A percentile compares a stretch with the other conserved stretches of the same genome.
phyloP scores from a whole-genome alignment of 2,329 filamentous ascomycete species.

The Xylariomycetidae sp. region DNA sequence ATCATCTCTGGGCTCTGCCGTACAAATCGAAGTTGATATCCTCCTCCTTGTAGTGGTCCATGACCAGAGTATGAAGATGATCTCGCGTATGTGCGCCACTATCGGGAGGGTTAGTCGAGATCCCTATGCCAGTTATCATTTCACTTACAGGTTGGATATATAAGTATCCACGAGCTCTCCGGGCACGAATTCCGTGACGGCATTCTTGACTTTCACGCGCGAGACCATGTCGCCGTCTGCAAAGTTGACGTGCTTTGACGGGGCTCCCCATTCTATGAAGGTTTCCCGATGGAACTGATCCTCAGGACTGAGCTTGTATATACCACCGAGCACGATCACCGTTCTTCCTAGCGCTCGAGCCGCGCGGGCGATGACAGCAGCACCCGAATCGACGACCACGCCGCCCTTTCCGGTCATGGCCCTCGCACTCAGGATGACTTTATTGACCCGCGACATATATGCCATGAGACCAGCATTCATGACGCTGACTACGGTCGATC shows the following conservation, averaged over 20 bases:
- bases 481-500: conserved; percentile 78
- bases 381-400: conserved; percentile 79
- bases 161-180: conserved; percentile 73
- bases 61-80: conserved; percentile 68
- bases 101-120: not conserved
- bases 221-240: conserved; percentile 76
- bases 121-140: too few relatives aligned
- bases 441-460: conserved; percentile 92
- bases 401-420: conserved; percentile 86
- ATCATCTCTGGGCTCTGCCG: conserved; percentile 29
- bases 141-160: conserved; percentile 74
- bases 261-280: conserved; percentile 81
- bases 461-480: conserved; percentile 83
- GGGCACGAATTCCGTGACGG: conserved; percentile 77
- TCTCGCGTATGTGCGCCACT: conserved; percentile 45
- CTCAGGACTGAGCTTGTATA: conserved; percentile 91
- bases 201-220: conserved; percentile 71
- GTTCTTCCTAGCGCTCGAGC: conserved; percentile 78
- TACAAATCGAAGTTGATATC: conserved; percentile 60
- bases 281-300: conserved; percentile 79
- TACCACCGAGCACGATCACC: conserved; percentile 82
- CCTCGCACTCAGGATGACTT: conserved; percentile 86
- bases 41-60: conserved; percentile 70
- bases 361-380: conserved; percentile 75
- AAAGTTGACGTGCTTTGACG: conserved; percentile 70